Conservation (phyloP, 257 asterid genomes). For the Primulina huaijiensis region DNA sequence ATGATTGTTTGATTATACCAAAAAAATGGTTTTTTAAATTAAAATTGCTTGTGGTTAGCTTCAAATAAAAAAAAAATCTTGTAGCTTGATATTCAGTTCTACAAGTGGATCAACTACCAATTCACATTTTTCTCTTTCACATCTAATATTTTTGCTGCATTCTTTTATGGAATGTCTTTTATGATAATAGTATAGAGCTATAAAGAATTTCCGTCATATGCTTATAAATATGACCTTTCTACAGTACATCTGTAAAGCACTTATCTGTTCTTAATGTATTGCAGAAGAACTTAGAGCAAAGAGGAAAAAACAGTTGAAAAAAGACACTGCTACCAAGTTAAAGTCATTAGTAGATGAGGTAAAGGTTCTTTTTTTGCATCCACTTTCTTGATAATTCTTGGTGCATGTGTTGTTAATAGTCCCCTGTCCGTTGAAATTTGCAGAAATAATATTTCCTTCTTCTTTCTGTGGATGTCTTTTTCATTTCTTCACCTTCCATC, state of each 20-base stretch:
- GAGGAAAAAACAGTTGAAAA: conserved; percentile 90
- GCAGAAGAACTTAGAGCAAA: conserved; percentile 89
- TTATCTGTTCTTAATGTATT: conserved; percentile 29
- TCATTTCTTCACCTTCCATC: conserved; percentile 1
- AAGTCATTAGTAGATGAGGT: conserved; percentile 89
- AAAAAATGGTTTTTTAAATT: neutral
- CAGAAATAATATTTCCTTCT: neutral
- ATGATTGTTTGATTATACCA: too few species aligned
- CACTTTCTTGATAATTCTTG: conserved; percentile 15
- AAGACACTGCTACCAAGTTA: conserved; percentile 74
- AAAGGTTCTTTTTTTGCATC: conserved; percentile 5
- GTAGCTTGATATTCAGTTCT: too few species aligned
- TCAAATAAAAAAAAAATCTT: too few species aligned
- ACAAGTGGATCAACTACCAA: neutral
- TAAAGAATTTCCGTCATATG: too few species aligned
- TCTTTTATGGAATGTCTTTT: neutral
- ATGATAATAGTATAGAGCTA: too few species aligned
- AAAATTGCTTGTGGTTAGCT: too few species aligned
- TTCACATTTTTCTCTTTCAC: neutral
- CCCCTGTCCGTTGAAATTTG: neutral
- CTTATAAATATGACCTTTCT: too few species aligned
- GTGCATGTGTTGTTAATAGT: too few species aligned
- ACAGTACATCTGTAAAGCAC: neutral
- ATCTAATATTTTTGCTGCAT: neutral
- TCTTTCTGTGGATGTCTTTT: conserved; percentile 3